phyloP scores from a whole-genome alignment of 2,329 filamentous ascomycete species.

The Arthroderma uncinatum region DNA sequence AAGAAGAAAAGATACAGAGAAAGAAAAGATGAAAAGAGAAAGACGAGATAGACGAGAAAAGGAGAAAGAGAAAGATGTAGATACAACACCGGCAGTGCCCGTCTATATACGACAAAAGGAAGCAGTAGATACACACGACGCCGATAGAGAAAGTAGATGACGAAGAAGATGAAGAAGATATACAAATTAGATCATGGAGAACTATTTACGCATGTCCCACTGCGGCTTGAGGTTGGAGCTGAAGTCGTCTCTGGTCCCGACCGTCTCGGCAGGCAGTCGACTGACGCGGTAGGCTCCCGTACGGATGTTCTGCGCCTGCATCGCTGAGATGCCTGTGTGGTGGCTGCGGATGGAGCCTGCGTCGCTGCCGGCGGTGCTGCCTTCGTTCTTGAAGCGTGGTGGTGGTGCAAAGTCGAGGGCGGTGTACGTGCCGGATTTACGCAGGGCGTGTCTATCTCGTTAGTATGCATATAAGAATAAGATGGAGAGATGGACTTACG shows the following conservation, averaged over 20 bases:
- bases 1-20: conserved; percentile 10
- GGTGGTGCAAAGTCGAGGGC: conserved; percentile 41
- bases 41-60: neutral
- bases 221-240: conserved; percentile 46
- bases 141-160: neutral
- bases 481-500: conserved; percentile 50
- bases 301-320: conserved; percentile 61
- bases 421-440: conserved; percentile 40
- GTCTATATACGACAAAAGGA: no score
- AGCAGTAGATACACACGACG: neutral
- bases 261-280: conserved; percentile 66
- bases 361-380: conserved; percentile 32
- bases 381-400: conserved; percentile 35
- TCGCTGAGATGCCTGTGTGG: conserved; percentile 62
- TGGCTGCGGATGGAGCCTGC: conserved; percentile 52
- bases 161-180: conserved; percentile 4
- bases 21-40: conserved; percentile 6
- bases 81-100: no score
- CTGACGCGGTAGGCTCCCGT: conserved; percentile 77
- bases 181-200: neutral
- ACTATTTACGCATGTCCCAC: conserved; percentile 39
- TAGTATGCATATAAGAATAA: neutral
- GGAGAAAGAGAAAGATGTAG: neutral
- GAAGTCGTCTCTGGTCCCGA: conserved; percentile 64
- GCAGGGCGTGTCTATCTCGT: conserved; percentile 33